phyloP scores from a whole-genome alignment of 345 rosid genomes.

The Populus euphratica region DNA sequence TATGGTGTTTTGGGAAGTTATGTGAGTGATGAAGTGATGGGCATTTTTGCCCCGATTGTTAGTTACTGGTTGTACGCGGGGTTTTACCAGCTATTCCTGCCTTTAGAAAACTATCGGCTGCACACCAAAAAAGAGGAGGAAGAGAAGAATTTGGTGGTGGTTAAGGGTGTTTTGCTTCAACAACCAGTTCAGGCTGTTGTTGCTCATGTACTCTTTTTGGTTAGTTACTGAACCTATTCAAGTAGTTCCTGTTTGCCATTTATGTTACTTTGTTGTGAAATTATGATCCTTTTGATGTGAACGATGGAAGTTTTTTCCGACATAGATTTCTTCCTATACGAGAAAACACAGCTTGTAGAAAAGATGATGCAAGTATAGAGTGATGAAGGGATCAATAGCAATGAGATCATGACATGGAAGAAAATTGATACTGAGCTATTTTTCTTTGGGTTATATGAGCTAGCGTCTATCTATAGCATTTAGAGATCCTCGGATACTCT shows the following conservation, averaged over 20 bases:
- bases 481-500: no score
- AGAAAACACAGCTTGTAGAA: no score
- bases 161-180: constrained; percentile 68
- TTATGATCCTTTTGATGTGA: neutral
- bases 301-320: no score
- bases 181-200: constrained; percentile 60
- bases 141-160: constrained; percentile 58
- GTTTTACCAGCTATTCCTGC: constrained; percentile 55
- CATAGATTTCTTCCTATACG: neutral
- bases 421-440: no score
- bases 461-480: no score
- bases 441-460: no score
- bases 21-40: constrained; percentile 67
- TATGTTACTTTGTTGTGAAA: neutral
- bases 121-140: constrained; percentile 60
- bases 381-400: neutral
- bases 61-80: constrained; percentile 71
- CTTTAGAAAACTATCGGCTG: constrained; percentile 49
- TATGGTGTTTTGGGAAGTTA: constrained; percentile 76
- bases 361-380: neutral
- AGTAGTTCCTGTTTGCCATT: neutral
- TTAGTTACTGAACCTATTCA: constrained; percentile 21
- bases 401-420: no score
- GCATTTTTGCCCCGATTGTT: constrained; percentile 64
- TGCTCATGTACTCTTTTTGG: constrained; percentile 61